Percentiles rank a stretch among this genome's conserved stretches.
Evolutionary conservation across 129 eudicot species (phyloP).

Genomic region (Centaurea solstitialis): DNA sequence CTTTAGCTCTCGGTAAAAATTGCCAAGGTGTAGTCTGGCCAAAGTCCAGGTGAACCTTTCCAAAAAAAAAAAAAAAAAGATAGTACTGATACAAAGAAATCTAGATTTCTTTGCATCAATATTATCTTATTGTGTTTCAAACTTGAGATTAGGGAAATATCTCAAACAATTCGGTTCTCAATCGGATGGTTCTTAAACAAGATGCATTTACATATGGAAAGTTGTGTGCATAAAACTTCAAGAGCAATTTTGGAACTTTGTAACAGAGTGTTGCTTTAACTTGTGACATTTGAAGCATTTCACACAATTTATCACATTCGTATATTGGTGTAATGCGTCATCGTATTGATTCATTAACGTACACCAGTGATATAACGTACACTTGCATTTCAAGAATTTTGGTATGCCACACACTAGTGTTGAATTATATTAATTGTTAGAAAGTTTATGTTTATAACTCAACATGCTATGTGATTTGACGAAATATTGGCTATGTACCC

Average conservation of each 20-base stretch:
- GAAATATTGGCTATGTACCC: background rate
- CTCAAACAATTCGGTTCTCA: no score
- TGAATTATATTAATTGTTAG: background rate
- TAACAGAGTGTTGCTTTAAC: background rate
- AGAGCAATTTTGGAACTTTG: background rate
- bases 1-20: no score
- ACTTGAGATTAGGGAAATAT: no score
- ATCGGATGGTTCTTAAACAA: no score
- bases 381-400: background rate
- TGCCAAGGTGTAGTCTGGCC: no score
- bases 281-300: background rate
- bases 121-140: no score
- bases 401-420: background rate
- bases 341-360: background rate
- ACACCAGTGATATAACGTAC: background rate
- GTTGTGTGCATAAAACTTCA: background rate
- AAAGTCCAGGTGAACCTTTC: no score
- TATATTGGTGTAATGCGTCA: background rate
- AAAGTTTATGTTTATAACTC: no score
- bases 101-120: no score
- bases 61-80: no score
- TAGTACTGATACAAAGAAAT: no score
- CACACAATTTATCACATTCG: background rate
- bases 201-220: background rate
- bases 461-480: no score